Percentiles rank a stretch among this genome's conserved stretches.
Conservation (phyloP, 2,329 filamentous ascomycete genomes). For the Leptographium galeiforme region DNA sequence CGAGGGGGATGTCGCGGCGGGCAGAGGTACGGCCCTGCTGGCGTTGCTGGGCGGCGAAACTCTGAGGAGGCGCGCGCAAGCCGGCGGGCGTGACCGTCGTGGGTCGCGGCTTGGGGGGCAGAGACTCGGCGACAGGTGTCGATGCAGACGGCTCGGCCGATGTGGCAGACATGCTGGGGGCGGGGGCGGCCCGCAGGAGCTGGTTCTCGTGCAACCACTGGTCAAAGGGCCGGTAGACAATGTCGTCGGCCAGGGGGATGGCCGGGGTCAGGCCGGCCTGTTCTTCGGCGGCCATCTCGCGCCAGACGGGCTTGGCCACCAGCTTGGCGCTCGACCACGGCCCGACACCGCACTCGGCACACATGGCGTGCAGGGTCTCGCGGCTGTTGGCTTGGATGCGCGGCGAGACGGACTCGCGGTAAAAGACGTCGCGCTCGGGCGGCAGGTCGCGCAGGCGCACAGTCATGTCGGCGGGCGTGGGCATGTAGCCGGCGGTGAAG, state of each 20-base stretch:
- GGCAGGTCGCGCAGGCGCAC: conserved; percentile 41
- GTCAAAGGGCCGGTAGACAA: conserved; percentile 53
- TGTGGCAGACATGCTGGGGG: background rate
- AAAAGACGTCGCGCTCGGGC: conserved; percentile 46
- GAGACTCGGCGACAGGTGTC: background rate
- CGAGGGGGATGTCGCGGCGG: conserved; percentile 9
- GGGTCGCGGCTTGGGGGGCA: conserved; percentile 16
- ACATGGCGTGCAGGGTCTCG: conserved; percentile 42
- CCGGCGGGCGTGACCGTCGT: conserved; percentile 18
- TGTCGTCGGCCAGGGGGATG: conserved; percentile 46
- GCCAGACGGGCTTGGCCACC: conserved; percentile 44
- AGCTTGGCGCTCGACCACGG: conserved; percentile 35
- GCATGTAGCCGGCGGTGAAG: conserved; percentile 66
- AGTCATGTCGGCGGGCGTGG: conserved; percentile 44
- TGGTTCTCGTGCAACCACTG: conserved; percentile 44
- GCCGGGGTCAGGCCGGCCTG: conserved; percentile 50
- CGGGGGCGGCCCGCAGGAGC: conserved; percentile 11
- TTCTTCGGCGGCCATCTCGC: conserved; percentile 55
- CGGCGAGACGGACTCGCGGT: conserved; percentile 31
- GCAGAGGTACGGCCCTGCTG: conserved; percentile 33
- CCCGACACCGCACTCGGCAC: conserved; percentile 44
- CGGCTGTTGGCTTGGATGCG: conserved; percentile 32
- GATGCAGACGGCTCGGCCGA: background rate
- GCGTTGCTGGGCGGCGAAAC: conserved; percentile 53
- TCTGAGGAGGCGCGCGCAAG: conserved; percentile 43